Base-by-base conservation (phyloP, 2,329 filamentous ascomycete genomes). In the Colletotrichum sp. region DNA sequence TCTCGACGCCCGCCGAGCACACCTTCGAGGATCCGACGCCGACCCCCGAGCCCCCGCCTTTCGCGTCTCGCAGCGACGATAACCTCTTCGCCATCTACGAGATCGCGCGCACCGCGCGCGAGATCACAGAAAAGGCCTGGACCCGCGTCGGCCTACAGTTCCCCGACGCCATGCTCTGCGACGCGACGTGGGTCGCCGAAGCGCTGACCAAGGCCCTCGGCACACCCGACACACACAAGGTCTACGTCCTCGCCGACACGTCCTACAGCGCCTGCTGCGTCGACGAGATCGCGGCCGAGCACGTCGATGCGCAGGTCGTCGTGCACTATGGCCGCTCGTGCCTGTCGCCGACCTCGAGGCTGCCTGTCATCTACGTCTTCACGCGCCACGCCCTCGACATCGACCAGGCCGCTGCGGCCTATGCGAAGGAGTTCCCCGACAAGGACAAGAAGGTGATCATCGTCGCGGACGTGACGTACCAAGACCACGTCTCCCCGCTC, bases 251-350 rank as follows among this genome's bases (percentile, higher is more conserved):
- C 21, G 97, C 93, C 36, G 97, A 99, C 83, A 98, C 97, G 4
- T 98, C 96, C 3, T 99, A 98, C 83, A 97, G 97, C 73, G 93
- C 96, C 1, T 99, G 97, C 84, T 99, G 97, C 80, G 96, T 98
- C 21, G 97, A 99, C 80, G 97, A 99, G 85, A 93, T 98, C 54
- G 97, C 97, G 0, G 97, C 97, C 4, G 96, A 99, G 82, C 97
- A 99, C 82, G 93, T 95, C 18, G 90, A 95, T 79, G 96, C 97
- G 8, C 93, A 98, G 75, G 94, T 95, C 0, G 94, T 98, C 2
- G 93, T 99, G 16, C 97, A 99, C 82, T 99, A 98, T 79, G 97
- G 97, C 5, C 90, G 97, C 66, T 93, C 96, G 0, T 99, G 97
- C 80, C 87, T 99, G 29, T 98, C 95, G 9, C 96, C 96, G 1